Percentiles rank a stretch among this genome's conserved stretches.
These are phyloP conservation scores for Coleophoma crateriformis DNA, from an alignment of 2,329 filamentous ascomycete genomes.

Conservation along the genomic window DNA sequence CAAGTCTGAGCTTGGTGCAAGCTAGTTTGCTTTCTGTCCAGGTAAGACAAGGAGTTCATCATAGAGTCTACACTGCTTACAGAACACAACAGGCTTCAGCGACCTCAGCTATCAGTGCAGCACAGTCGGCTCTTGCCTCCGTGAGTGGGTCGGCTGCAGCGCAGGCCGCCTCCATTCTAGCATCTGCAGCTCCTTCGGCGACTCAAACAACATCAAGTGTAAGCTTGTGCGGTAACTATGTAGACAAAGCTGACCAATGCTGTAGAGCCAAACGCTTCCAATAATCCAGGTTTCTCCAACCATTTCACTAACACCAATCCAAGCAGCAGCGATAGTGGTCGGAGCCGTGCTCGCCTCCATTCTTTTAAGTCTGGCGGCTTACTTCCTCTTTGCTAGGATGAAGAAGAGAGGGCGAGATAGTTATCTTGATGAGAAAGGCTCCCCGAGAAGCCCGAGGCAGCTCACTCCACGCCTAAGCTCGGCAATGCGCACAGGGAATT, in stretches of 20 bases:
- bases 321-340: conserved; percentile 6
- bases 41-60: conserved; percentile 2
- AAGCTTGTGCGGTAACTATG: background rate
- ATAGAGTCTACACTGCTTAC: conserved; percentile 1
- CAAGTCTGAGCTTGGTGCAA: conserved; percentile 7
- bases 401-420: conserved; percentile 9
- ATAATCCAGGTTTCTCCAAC: background rate
- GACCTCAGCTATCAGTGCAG: conserved; percentile 8
- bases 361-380: conserved; percentile 2
- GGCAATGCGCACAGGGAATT: conserved; percentile 7
- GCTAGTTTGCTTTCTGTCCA: conserved; percentile 6
- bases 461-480: conserved; percentile 8
- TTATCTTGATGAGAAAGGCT: conserved; percentile 9
- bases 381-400: conserved; percentile 4
- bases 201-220: background rate
- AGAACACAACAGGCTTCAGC: conserved; percentile 7
- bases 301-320: conserved; percentile 5
- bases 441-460: conserved; percentile 6
- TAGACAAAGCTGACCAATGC: background rate
- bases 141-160: conserved; percentile 10
- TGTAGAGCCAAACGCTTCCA: background rate
- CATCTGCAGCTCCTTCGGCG: conserved; percentile 4
- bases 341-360: conserved; percentile 3
- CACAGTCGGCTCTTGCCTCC: conserved; percentile 8
- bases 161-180: conserved; percentile 8